A percentile compares a stretch with the other conserved stretches of the same genome.
These are phyloP conservation scores for Lenwebbia sp. DNA, from an alignment of 345 rosid genomes.

Conservation along the genomic window DNA sequence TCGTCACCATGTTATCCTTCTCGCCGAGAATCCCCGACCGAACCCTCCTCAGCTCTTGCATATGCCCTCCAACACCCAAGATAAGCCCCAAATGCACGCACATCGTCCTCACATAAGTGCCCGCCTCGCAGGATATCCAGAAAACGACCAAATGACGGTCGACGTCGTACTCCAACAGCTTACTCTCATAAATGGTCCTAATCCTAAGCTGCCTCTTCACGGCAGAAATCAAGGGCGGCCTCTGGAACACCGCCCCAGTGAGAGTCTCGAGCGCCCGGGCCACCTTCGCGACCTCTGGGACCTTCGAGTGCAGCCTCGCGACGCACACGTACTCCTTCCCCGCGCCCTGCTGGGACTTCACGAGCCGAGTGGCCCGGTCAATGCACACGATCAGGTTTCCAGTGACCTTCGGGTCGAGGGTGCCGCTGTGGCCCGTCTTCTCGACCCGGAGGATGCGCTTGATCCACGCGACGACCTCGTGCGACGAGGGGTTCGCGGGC, in stretches of 20 bases:
- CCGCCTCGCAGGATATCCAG: conserved; percentile 95
- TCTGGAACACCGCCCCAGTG: conserved; percentile 90
- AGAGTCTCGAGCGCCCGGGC: conserved; percentile 83
- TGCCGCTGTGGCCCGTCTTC: conserved; percentile 93
- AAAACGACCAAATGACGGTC: conserved; percentile 89
- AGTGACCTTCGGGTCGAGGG: conserved; percentile 91
- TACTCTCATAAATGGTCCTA: conserved; percentile 81
- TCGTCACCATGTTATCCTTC: conserved; percentile 91
- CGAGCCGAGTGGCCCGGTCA: conserved; percentile 89
- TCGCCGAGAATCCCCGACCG: conserved; percentile 91
- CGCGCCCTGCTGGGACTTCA: conserved; percentile 95
- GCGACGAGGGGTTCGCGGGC: conserved; percentile 94
- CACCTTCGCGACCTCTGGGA: conserved; percentile 74
- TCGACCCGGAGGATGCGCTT: conserved; percentile 87
- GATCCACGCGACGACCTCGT: conserved; percentile 98
- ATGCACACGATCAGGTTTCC: conserved; percentile 91
- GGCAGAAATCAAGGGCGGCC: conserved; percentile 88
- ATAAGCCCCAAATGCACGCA: conserved; percentile 88
- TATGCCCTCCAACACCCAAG: conserved; percentile 94
- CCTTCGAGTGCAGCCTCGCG: conserved; percentile 83
- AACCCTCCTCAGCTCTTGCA: conserved; percentile 94
- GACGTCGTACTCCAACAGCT: conserved; percentile 70
- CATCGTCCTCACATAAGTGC: conserved; percentile 90
- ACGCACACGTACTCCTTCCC: conserved; percentile 96
- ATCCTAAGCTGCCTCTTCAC: conserved; percentile 95